A percentile compares a stretch with the other conserved stretches of the same genome.
Conservation (phyloP, 805 yeast species). For the Cyberlindnera xylosilytica region DNA sequence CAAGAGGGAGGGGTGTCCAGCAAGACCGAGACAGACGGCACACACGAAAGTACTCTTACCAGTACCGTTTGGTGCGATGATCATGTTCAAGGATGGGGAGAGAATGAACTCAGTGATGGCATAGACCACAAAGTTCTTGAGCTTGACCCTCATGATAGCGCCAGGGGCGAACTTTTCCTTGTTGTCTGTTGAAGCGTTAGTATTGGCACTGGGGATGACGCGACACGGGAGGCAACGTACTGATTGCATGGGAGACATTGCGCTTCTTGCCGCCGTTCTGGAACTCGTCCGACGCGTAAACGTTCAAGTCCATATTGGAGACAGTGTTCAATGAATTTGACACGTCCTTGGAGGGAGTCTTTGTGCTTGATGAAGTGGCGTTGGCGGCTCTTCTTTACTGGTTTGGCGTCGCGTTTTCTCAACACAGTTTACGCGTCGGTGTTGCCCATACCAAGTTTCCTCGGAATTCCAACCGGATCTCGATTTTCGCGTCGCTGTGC, state of each 20-base stretch:
- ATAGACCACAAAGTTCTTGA: slow-evolving; percentile 70
- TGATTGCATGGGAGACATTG: slow-evolving; percentile 4
- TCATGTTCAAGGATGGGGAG: slow-evolving; percentile 83
- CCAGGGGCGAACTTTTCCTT: slow-evolving; percentile 40
- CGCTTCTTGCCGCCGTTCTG: slow-evolving; percentile 7
- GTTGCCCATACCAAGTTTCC: no score
- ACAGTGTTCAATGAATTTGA: background rate
- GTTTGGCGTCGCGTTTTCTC: background rate
- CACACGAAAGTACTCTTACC: slow-evolving; percentile 94
- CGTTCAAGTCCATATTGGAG: slow-evolving; percentile 12
- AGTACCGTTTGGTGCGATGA: slow-evolving; percentile 95
- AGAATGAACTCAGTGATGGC: slow-evolving; percentile 65
- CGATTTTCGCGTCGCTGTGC: background rate
- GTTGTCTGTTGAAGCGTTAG: slow-evolving; percentile 16
- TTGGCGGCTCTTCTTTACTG: background rate
- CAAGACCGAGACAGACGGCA: slow-evolving; percentile 86
- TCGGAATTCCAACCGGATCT: background rate
- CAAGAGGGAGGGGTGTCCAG: slow-evolving; percentile 70
- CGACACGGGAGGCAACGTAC: slow-evolving; percentile 8
- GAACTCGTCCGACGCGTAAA: slow-evolving; percentile 10
- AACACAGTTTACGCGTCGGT: background rate
- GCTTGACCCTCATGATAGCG: slow-evolving; percentile 48
- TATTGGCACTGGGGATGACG: background rate
- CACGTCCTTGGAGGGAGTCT: no score
- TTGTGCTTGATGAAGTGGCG: background rate